Evolutionary conservation across 257 asterid genomes (phyloP).

Genomic region (Verbena officinalis): DNA sequence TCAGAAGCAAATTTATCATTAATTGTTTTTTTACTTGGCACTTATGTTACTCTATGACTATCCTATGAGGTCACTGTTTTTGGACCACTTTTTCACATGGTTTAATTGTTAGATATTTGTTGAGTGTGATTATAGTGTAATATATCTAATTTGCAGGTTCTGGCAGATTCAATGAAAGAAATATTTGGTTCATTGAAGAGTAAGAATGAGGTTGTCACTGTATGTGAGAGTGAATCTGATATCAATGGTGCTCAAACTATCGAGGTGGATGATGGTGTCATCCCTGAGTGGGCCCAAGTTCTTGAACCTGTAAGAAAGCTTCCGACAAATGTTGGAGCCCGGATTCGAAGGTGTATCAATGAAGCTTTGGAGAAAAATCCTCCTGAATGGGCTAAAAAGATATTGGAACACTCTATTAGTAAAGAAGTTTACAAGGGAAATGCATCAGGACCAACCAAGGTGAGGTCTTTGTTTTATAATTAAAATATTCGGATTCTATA

Average conservation of each 20-base stretch:
- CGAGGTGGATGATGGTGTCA: slow-evolving; percentile 49
- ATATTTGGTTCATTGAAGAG: slow-evolving; percentile 69
- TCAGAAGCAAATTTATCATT: not conserved
- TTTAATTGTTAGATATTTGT: slow-evolving; percentile 1
- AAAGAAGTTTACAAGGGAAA: slow-evolving; percentile 97
- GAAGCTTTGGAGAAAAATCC: slow-evolving; percentile 81
- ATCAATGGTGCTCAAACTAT: slow-evolving; percentile 43
- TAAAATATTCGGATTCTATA: slow-evolving; percentile 5
- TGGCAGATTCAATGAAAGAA: slow-evolving; percentile 79
- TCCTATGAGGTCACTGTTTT: slow-evolving; percentile 5
- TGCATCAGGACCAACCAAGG: slow-evolving; percentile 99
- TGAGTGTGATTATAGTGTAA: slow-evolving; percentile 26
- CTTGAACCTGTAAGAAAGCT: slow-evolving; percentile 96
- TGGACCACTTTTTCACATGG: not conserved
- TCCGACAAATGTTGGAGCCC: slow-evolving; percentile 98
- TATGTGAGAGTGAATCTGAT: slow-evolving; percentile 53
- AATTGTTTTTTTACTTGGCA: not conserved
- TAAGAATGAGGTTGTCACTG: slow-evolving; percentile 50
- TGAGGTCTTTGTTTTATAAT: slow-evolving; percentile 35
- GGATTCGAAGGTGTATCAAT: slow-evolving; percentile 74
- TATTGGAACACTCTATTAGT: slow-evolving; percentile 84
- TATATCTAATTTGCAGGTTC: slow-evolving; percentile 65
- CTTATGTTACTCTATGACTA: not conserved
- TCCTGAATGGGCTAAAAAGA: slow-evolving; percentile 87
- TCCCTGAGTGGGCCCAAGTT: slow-evolving; percentile 90